phyloP scores from a whole-genome alignment of 1,139 yeast genomes.

The Waltiozyma sp. region DNA sequence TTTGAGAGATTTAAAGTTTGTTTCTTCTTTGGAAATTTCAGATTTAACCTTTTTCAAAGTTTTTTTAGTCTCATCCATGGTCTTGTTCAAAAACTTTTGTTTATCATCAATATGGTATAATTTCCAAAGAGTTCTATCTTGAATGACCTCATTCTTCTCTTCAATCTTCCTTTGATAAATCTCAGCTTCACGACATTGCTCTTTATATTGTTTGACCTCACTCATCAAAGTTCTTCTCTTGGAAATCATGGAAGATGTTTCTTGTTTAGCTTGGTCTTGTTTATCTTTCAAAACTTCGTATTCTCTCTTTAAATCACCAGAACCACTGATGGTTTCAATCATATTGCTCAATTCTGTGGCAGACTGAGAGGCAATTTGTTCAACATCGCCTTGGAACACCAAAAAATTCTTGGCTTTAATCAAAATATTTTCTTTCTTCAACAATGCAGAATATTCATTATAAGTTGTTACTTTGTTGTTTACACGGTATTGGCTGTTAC shows the following conservation, averaged over 20 bases:
- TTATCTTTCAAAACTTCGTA: constrained; percentile 61
- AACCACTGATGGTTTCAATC: constrained; percentile 79
- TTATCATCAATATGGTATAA: constrained; percentile 54
- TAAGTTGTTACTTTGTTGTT: constrained; percentile 55
- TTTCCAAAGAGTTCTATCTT: constrained; percentile 48
- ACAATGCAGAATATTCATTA: constrained; percentile 48
- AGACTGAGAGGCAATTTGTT: constrained; percentile 82
- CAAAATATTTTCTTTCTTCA: constrained; percentile 74
- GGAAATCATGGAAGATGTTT: constrained; percentile 54
- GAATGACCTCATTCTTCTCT: constrained; percentile 37
- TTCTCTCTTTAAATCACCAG: constrained; percentile 53
- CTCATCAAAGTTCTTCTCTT: constrained; percentile 63
- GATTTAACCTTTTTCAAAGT: constrained; percentile 24
- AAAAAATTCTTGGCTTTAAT: constrained; percentile 85
- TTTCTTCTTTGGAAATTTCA: constrained; percentile 20
- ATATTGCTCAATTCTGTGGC: constrained; percentile 63
- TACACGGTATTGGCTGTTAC: constrained; percentile 60
- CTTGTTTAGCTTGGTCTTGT: constrained; percentile 56
- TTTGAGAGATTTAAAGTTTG: constrained; percentile 20
- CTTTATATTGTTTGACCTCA: constrained; percentile 72
- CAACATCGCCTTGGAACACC: constrained; percentile 96
- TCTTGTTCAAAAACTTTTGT: constrained; percentile 24
- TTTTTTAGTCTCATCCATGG: constrained; percentile 21
- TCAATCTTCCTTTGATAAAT: constrained; percentile 47
- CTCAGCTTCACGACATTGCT: constrained; percentile 66